Conservation (phyloP, 208 protist genomes). For the Acanthamoeba lenticulata region DNA sequence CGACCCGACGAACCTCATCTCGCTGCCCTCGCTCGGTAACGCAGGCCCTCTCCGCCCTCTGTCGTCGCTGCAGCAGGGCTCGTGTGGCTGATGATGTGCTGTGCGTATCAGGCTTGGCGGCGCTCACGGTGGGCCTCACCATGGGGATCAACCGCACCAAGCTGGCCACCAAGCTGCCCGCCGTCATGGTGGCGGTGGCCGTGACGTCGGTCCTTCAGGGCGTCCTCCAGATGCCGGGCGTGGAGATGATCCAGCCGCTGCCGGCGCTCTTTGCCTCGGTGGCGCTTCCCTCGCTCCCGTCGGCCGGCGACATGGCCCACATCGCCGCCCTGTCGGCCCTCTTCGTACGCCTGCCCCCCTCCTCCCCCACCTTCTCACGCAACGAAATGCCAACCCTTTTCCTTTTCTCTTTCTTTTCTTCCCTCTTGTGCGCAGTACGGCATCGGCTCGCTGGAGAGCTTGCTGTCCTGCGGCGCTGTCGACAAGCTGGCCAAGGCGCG, state of each 20-base stretch:
- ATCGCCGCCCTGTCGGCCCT: not conserved
- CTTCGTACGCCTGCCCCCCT: not conserved
- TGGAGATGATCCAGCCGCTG: conserved; percentile 17
- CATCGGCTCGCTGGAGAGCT: not conserved
- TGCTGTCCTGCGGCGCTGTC: conserved; percentile 9
- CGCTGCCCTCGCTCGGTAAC: not conserved
- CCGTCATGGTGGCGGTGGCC: conserved; percentile 10
- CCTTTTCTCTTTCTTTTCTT: not conserved
- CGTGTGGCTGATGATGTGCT: not conserved
- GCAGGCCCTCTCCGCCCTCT: not conserved
- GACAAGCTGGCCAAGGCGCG: conserved; percentile 21
- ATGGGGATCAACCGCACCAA: not conserved
- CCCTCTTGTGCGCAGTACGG: not conserved
- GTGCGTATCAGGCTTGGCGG: not conserved
- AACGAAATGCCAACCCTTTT: not conserved
- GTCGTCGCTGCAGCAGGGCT: too few species aligned
- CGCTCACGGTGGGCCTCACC: not conserved
- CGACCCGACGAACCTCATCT: not conserved
- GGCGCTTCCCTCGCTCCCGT: not conserved
- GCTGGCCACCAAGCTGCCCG: not conserved
- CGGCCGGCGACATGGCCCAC: not conserved
- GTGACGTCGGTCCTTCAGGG: not conserved
- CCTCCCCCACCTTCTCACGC: too few species aligned
- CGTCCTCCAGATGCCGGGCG: not conserved
- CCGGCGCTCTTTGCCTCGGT: not conserved